Percentiles rank a stretch among this genome's conserved stretches.
phyloP scores from a whole-genome alignment of 2,329 filamentous ascomycete species.

The Zymoseptoria pseudotritici region DNA sequence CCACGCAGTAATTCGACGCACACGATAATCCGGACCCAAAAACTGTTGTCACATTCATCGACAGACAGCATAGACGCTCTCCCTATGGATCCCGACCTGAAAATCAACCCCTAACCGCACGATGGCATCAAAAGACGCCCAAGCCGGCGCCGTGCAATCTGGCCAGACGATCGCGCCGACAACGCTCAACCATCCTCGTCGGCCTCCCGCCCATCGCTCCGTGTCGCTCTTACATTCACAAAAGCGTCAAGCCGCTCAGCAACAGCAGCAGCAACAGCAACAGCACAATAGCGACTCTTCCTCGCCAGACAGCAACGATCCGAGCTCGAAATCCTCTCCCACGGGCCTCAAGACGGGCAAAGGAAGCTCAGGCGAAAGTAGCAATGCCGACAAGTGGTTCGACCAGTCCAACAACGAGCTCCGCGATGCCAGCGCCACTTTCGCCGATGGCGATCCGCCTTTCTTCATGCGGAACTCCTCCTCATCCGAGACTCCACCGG shows the following conservation, averaged over 20 bases:
- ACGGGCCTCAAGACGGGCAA: constrained; percentile 35
- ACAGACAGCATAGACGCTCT: too few relatives aligned
- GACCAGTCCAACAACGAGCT: constrained; percentile 45
- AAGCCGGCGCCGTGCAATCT: too few relatives aligned
- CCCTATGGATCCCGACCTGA: too few relatives aligned
- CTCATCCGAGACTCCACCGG: constrained; percentile 39
- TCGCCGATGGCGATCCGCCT: constrained; percentile 39
- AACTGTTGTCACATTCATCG: too few relatives aligned
- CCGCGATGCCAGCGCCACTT: constrained; percentile 30
- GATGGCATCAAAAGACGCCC: too few relatives aligned
- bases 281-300: constrained; percentile 16
- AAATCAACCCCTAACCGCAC: too few relatives aligned
- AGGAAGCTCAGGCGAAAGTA: constrained; percentile 44
- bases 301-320: constrained; percentile 6
- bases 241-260: constrained; percentile 7
- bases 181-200: constrained; percentile 22
- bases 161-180: background rate
- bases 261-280: constrained; percentile 7
- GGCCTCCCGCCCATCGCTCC: constrained; percentile 38
- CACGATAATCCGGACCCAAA: too few relatives aligned
- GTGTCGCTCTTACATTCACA: constrained; percentile 40
- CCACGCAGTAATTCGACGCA: too few relatives aligned
- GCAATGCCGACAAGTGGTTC: constrained; percentile 47
- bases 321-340: constrained; percentile 23
- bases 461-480: constrained; percentile 32